A percentile compares a stretch with the other conserved stretches of the same genome.
Evolutionary conservation across 306 rosid genomes (phyloP).

Genomic region (Spatholobus suberectus): DNA sequence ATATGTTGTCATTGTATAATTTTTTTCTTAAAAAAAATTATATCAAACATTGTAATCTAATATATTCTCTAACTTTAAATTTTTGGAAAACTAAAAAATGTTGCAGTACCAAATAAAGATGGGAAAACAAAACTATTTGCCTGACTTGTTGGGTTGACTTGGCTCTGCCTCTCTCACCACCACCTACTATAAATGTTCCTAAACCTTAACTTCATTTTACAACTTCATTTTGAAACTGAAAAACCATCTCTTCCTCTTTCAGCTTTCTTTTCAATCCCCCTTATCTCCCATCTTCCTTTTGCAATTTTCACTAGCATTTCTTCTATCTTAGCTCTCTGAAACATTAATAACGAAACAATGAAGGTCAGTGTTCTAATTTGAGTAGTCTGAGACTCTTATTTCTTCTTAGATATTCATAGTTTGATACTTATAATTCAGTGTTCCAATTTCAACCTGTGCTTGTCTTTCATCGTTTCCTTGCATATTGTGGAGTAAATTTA

Average conservation of each 20-base stretch:
- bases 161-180: background rate
- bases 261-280: background rate
- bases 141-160: too few relatives aligned
- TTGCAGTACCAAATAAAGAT: too few relatives aligned
- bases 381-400: too few relatives aligned
- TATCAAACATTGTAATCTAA: too few relatives aligned
- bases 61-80: too few relatives aligned
- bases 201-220: background rate
- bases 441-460: background rate
- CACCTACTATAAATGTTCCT: background rate
- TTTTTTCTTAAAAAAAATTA: too few relatives aligned
- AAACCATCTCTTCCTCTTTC: background rate
- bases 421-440: background rate
- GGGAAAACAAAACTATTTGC: too few relatives aligned
- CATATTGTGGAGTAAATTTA: background rate
- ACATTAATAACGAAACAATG: slow-evolving; percentile 34
- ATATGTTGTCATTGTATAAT: too few relatives aligned
- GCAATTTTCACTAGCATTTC: background rate
- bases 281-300: background rate
- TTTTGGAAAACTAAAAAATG: too few relatives aligned
- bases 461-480: background rate
- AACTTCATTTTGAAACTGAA: background rate
- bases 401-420: too few relatives aligned
- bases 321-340: background rate
- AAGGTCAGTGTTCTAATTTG: slow-evolving; percentile 43